Evolutionary conservation across 352 stramenopile genomes (phyloP).

Genomic region (Pythium phragmitis): DNA sequence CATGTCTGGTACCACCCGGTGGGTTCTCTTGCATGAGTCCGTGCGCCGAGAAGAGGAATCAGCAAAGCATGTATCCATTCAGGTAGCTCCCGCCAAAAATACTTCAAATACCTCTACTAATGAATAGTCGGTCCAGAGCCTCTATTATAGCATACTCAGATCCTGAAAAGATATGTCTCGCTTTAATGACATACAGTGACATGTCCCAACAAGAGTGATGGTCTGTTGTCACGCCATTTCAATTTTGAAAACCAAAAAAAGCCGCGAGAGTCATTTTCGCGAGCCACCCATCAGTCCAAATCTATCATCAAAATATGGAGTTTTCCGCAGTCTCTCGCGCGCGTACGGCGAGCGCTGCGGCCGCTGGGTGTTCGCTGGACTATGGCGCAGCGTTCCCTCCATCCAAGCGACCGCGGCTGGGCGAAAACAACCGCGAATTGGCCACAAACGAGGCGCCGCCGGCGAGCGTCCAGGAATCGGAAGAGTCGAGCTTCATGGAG

Average conservation of each 20-base stretch:
- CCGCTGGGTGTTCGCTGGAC: background rate
- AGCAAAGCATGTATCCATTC: background rate
- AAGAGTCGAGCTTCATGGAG: slow-evolving; percentile 15
- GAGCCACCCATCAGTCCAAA: background rate
- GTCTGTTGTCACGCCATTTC: background rate
- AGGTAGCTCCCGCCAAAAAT: slow-evolving; percentile 2
- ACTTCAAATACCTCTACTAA: slow-evolving; percentile 7
- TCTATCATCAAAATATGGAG: slow-evolving; percentile 5
- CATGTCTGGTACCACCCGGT: background rate
- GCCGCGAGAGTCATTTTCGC: background rate
- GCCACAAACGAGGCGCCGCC: background rate
- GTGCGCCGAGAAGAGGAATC: background rate
- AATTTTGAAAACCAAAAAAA: slow-evolving; percentile 16
- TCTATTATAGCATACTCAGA: background rate
- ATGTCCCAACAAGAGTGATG: slow-evolving; percentile 7
- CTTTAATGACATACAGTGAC: slow-evolving; percentile 5
- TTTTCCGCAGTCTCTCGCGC: slow-evolving; percentile 11
- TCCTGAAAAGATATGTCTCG: background rate
- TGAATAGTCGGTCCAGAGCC: background rate
- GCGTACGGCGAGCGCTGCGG: slow-evolving; percentile 14
- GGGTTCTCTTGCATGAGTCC: background rate
- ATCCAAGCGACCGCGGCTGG: slow-evolving; percentile 20
- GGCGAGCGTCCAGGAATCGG: background rate
- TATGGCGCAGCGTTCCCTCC: slow-evolving; percentile 19
- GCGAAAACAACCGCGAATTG: slow-evolving; percentile 9